Evolutionary conservation across 2,329 filamentous ascomycete species (phyloP), one percentile per base, ranked within the genome.

Genomic region (Chaetomium sp.): DNA sequence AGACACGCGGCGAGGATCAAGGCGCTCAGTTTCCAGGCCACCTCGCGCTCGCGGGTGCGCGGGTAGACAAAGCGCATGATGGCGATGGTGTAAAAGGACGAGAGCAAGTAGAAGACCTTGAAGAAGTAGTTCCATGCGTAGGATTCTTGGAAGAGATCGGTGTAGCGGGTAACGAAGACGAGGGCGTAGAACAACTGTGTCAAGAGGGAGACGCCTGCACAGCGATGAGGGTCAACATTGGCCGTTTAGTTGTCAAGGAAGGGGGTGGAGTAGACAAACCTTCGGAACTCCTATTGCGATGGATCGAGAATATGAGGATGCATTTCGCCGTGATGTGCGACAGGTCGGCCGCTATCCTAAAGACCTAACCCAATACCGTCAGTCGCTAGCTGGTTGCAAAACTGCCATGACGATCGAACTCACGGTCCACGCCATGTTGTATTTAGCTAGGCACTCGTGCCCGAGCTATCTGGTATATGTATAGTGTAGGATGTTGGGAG

Each of bases 301-400:
- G 92, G 73, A 97, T 97, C 62, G 93, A 88, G 80, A 89, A 91
- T 79, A 97, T 92, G 72, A 97, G 84, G 74, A 97, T 95, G 76
- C 89, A 87, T 84, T 97, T 97, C 64, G 93, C 95, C 57, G 87
- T 82, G 54, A 92, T 86, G 76, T 98, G 94, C 73, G 90, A 92
- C 72, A 94, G 78, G 76, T 98, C 94, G 75, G 87, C 94, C 72
- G 92, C 77, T 73, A 96, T 85, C 73, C 92, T 91, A 78, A 97
- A 87, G 72, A 85, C 69, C 85, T 87, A 45, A 9, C 1, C 1
- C 23, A 71, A 21, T 4, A 13, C 19, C 50, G 83, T 70, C 83
- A 86, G 65, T 49, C 25, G n/a, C 16, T 10, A n/a, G 2, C 19
- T 8, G 13, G 27, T 35, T 21, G 19, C 21, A n/a, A 19, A 8